Conservation (phyloP, 164 flowering plant genomes). For the Sedum album region DNA sequence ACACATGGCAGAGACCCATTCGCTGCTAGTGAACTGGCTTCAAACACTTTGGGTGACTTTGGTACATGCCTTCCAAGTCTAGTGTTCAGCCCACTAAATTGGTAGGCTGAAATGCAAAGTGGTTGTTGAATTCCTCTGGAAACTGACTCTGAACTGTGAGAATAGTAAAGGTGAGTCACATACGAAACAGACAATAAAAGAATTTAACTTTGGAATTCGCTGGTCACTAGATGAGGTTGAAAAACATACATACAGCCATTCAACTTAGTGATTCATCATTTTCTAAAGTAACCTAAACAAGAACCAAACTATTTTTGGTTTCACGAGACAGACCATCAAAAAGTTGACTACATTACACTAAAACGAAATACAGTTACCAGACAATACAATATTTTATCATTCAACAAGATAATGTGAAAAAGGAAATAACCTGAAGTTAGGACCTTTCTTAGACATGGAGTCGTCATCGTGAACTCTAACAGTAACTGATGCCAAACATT, state of each 20-base stretch:
- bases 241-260: neutral
- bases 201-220: neutral
- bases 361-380: neutral
- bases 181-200: neutral
- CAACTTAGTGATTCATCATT: neutral
- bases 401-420: neutral
- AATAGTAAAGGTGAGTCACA: slow-evolving; percentile 4
- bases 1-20: slow-evolving; percentile 34
- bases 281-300: neutral
- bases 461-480: neutral
- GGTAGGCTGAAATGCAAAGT: slow-evolving; percentile 49
- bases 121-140: slow-evolving; percentile 28
- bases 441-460: neutral
- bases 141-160: slow-evolving; percentile 35
- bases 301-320: neutral
- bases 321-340: neutral
- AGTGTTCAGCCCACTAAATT: slow-evolving; percentile 46
- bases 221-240: neutral
- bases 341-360: neutral
- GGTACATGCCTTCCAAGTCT: slow-evolving; percentile 40
- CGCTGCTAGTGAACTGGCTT: slow-evolving; percentile 25
- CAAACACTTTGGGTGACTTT: slow-evolving; percentile 35
- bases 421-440: neutral
- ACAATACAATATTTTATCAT: neutral
- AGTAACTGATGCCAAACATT: neutral